Percentiles rank a stretch among this genome's conserved stretches.
These are phyloP conservation scores for Venturia effusa DNA, from an alignment of 2,329 filamentous ascomycete genomes.

Conservation along the genomic window DNA sequence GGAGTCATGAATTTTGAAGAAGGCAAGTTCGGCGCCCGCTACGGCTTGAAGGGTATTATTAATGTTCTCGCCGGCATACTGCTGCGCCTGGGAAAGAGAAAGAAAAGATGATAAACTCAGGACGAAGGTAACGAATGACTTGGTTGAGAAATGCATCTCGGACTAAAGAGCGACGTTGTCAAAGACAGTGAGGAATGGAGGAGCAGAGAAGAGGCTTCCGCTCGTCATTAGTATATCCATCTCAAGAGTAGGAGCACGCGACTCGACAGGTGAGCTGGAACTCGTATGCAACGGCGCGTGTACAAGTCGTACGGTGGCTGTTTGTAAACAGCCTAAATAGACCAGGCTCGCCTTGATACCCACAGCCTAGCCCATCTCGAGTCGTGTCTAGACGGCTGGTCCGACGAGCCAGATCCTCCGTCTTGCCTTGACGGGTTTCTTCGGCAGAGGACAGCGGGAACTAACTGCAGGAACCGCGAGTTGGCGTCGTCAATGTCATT, in stretches of 20 bases:
- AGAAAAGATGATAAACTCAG: not conserved
- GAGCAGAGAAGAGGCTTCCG: not conserved
- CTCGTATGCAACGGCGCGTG: not conserved
- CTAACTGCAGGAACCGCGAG: not conserved
- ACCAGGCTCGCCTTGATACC: not conserved
- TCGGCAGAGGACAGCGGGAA: not conserved
- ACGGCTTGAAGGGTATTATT: constrained; percentile 7
- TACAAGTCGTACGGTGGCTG: not conserved
- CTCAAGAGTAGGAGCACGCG: not conserved
- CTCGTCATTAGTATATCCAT: not conserved
- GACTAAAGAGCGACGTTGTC: not conserved
- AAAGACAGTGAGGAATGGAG: not conserved
- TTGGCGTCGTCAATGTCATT: not conserved
- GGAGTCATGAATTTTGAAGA: constrained; percentile 11
- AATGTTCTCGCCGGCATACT: constrained; percentile 10
- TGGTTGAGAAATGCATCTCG: not conserved
- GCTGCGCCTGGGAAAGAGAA: constrained; percentile 8
- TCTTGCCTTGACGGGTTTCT: not conserved
- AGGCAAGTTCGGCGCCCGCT: constrained; percentile 11
- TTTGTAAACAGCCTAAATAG: not conserved
- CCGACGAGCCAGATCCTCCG: not conserved
- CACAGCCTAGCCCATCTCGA: not conserved
- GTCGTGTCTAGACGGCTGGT: not conserved
- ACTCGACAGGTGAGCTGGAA: not conserved
- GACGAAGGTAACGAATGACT: not conserved